A percentile compares a stretch with the other conserved stretches of the same genome.
These are phyloP conservation scores for Globisporangium takayamanum DNA, from an alignment of 352 stramenopile genomes.

Conservation along the genomic window DNA sequence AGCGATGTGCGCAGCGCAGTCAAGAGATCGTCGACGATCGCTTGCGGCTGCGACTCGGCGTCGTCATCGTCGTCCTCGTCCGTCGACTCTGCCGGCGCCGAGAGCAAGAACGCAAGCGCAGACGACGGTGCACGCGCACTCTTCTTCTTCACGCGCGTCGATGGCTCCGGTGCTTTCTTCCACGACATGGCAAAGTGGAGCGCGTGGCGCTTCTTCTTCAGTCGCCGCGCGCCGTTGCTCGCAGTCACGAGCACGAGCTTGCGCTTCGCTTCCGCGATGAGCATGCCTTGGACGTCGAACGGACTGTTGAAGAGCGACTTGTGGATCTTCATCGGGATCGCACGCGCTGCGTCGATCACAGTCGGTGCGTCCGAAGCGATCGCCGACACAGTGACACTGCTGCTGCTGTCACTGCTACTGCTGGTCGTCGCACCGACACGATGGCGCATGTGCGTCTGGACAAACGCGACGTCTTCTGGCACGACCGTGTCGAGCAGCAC, in stretches of 20 bases:
- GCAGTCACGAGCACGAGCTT: conserved; percentile 72
- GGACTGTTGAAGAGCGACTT: conserved; percentile 84
- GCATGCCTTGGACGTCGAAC: conserved; percentile 59
- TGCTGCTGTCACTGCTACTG: not conserved
- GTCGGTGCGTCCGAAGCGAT: conserved; percentile 26
- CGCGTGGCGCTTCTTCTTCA: conserved; percentile 86
- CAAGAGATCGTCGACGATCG: conserved; percentile 48
- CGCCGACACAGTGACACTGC: conserved; percentile 2
- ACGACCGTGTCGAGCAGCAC: conserved; percentile 61
- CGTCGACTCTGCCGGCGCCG: conserved; percentile 54
- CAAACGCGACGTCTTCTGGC: conserved; percentile 54
- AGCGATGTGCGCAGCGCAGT: conserved; percentile 35
- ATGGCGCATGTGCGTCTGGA: conserved; percentile 52
- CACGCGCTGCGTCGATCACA: conserved; percentile 27
- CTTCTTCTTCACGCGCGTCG: conserved; percentile 69
- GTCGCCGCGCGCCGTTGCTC: conserved; percentile 51
- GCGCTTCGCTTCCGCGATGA: conserved; percentile 77
- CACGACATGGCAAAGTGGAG: conserved; percentile 74
- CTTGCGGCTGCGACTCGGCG: conserved; percentile 56
- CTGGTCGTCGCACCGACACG: conserved; percentile 34
- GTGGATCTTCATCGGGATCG: conserved; percentile 77
- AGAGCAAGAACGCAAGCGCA: conserved; percentile 75
- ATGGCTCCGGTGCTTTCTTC: conserved; percentile 70
- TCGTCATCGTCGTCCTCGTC: conserved; percentile 59
- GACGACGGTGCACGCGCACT: conserved; percentile 47